phyloP scores from a whole-genome alignment of 176 grass and related monocot genomes.

The Cenchrus purpureus region DNA sequence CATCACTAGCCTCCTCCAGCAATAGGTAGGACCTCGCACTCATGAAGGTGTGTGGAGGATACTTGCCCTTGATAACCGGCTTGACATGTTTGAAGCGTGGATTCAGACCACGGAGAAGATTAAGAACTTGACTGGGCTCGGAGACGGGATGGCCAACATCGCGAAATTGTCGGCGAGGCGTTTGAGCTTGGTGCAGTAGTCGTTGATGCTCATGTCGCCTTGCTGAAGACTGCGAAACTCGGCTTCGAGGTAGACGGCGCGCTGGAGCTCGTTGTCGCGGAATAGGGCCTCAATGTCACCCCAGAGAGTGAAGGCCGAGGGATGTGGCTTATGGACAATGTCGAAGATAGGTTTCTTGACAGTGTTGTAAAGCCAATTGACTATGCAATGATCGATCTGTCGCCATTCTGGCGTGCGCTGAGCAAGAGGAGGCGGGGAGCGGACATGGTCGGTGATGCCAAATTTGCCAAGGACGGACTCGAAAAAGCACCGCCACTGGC shows the following conservation, averaged over 20 bases:
- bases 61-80: not conserved
- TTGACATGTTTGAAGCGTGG: not conserved
- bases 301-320: not conserved
- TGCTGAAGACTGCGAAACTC: not conserved
- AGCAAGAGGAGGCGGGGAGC: not conserved
- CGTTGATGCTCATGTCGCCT: not conserved
- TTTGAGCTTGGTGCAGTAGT: not conserved
- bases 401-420: no score
- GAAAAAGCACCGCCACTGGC: not conserved
- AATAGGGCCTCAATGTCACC: not conserved
- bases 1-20: not conserved
- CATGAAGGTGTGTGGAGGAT: not conserved
- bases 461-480: not conserved
- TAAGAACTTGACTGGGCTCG: not conserved
- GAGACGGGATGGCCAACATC: not conserved
- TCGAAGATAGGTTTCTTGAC: no score
- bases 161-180: not conserved
- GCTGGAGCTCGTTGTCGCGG: not conserved
- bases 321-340: not conserved
- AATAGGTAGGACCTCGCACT: not conserved
- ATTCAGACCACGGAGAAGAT: not conserved
- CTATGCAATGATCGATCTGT: no score
- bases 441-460: rapidly evolving
- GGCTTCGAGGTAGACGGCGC: not conserved
- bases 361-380: no score